Evolutionary conservation across 2,329 filamentous ascomycete species (phyloP), one percentile per base, ranked within the genome.

Genomic region (Hypoxylon sp.): DNA sequence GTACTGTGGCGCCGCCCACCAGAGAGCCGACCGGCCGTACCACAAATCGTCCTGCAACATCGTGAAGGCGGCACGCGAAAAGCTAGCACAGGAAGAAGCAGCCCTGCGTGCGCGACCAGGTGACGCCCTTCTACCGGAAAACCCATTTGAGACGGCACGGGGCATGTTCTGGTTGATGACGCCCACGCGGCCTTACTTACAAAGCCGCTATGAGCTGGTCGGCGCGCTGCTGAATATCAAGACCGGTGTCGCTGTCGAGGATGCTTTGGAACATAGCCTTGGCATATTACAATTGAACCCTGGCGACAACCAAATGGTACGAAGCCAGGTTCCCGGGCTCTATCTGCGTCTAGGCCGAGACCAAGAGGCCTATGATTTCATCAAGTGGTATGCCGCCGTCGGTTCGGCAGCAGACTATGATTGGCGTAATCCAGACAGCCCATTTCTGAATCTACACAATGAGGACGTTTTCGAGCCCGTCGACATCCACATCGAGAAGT

Each of bases 391-490:
- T 9, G 52, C 49, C 10, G 36, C 53, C 17, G 46, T 48, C n/a
- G 48, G 30, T 2, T 21, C 23, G 5, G 52, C 43, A 11, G 1
- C 6, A 13, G 53, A 14, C 46, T 73, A 2, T 91, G 89, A 66
- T 2, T 72, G 68, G 70, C 2, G 7, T 10, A 32, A 70, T 17
- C 30, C 34, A 30, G 52, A 61, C 71, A 86, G 91, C 75, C 84
- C 85, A 57, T 82, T 86, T 41, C 79, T 93, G 60, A 83, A 90
- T 58, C 83, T 89, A 65, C 86, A 91, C 75, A 79, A 92, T 13
- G 85, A 91, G 70, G 90, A 86, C 3, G 90, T 90, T 0, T 90
- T 93, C 76, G 85, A 87, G 72, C 25, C 34, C n/a, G 2, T 48
- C 25, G 36, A 57, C 3, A 19, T 10, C 0, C 46, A 25, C 21